Evolutionary conservation across 345 rosid genomes (phyloP).

Genomic region (Rhizophora mangle): DNA sequence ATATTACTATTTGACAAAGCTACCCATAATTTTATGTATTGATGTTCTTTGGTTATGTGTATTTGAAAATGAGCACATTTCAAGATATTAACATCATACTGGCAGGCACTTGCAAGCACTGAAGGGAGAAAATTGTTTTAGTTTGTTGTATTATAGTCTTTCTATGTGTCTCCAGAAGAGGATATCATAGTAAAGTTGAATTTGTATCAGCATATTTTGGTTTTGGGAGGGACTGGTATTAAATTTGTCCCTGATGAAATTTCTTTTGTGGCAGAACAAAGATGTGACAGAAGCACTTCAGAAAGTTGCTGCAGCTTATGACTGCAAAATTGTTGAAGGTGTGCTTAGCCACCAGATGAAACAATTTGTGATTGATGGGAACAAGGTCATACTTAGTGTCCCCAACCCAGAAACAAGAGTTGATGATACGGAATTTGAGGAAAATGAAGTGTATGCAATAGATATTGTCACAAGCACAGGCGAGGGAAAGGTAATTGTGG

Average conservation of each 20-base stretch:
- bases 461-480: slow-evolving; percentile 94
- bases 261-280: slow-evolving; percentile 59
- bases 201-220: no score
- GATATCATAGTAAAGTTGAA: no score
- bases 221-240: not conserved
- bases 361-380: slow-evolving; percentile 84
- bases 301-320: slow-evolving; percentile 93
- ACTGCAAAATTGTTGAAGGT: slow-evolving; percentile 96
- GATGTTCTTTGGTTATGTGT: no score
- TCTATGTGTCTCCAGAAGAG: no score
- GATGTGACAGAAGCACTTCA: slow-evolving; percentile 96
- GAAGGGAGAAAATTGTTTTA: no score
- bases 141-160: no score
- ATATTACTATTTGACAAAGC: not conserved
- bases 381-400: slow-evolving; percentile 68
- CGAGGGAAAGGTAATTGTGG: slow-evolving; percentile 85
- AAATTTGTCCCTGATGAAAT: not conserved
- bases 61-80: no score
- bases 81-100: no score
- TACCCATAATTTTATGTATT: no score
- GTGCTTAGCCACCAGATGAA: slow-evolving; percentile 95
- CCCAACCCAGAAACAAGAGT: slow-evolving; percentile 81
- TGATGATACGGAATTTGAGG: slow-evolving; percentile 92
- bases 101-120: no score
- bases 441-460: slow-evolving; percentile 87